A percentile compares a stretch with the other conserved stretches of the same genome.
Conservation (phyloP, 2,329 filamentous ascomycete species). For the Teratosphaeriaceae sp. region DNA sequence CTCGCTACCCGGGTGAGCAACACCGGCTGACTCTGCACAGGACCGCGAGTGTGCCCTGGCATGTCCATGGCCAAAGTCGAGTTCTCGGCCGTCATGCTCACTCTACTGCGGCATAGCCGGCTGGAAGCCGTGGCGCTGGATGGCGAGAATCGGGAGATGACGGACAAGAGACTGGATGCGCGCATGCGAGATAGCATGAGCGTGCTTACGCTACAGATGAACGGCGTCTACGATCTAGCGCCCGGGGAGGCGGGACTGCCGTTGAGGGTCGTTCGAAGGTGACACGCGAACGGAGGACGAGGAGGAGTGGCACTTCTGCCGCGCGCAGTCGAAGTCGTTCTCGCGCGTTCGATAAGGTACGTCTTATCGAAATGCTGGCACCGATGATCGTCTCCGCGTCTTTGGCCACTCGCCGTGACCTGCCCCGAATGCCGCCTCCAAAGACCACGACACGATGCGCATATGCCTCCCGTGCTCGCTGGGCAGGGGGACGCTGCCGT, state of each 20-base stretch:
- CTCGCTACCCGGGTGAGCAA: slow-evolving; percentile 16
- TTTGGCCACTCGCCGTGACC: too few species aligned
- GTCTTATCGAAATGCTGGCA: too few species aligned
- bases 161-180: slow-evolving; percentile 17
- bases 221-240: slow-evolving; percentile 18
- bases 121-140: slow-evolving; percentile 17
- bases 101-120: slow-evolving; percentile 24
- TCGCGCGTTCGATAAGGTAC: too few species aligned
- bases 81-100: slow-evolving; percentile 42
- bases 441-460: too few species aligned
- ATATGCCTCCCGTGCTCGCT: too few species aligned
- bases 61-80: slow-evolving; percentile 52
- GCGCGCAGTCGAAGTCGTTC: too few species aligned
- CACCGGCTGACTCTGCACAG: slow-evolving; percentile 15
- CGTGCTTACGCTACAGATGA: slow-evolving; percentile 25
- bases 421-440: too few species aligned
- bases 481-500: too few species aligned
- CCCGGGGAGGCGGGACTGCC: slow-evolving; percentile 9
- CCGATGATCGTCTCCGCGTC: too few species aligned
- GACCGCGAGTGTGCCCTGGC: slow-evolving; percentile 46
- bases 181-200: slow-evolving; percentile 17
- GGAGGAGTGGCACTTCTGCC: too few species aligned
- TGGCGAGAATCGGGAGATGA: slow-evolving; percentile 10
- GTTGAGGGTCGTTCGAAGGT: slow-evolving; percentile 9
- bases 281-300: too few species aligned